Base-by-base conservation (phyloP, 148 eudicot genomes). In the Heliamphora exappendiculata region DNA sequence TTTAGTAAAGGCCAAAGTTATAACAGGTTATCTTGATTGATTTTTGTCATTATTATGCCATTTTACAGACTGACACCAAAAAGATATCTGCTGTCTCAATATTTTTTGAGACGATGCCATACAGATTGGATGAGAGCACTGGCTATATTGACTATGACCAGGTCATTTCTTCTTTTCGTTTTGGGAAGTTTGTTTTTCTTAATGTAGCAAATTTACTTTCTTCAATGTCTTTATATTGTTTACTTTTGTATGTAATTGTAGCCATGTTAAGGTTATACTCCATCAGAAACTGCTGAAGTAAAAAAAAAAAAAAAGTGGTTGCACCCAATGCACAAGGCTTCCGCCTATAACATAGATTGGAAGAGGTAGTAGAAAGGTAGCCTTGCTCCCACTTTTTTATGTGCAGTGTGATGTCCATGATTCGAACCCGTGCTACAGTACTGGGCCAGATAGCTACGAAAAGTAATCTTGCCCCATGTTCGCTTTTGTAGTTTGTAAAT, bases 21-120 rank as follows among this genome's bases (percentile, higher is more conserved):
- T 10, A 64, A 47, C 31, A 44, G 67, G 7, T 29, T 14, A 20
- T 44, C 54, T 22, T 11, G 19, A 31, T 3, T 47, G 11, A 57
- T 45, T 64, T 0, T 65, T 37, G n/a, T 22, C 47, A 65, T 53
- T 42, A 28, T 55, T 36, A 4, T 34, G 19, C 59, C 65, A 64
- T 65, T 49, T 42, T 79, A 79, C 97, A 95, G 99, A 95, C 99
- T 8, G 97, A 95, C 73, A 95, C 99, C 76, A 95, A 95, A 88
- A 95, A 95, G 88, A 95, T 95, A 73, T 95, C 99, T 49, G 99
- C 99, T n/a, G 91, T 87, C 74, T 95, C 99, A 41, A 92, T 95
- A 76, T 95, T 95, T 78, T 95, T 92, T 60, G 96, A 95, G 90
- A 92, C 99, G 47, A 95, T 95, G 99, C 99, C 97, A 19, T 95